Evolutionary conservation across 2,329 filamentous ascomycete genomes (phyloP).

Genomic region (Pezicula radicicola): DNA sequence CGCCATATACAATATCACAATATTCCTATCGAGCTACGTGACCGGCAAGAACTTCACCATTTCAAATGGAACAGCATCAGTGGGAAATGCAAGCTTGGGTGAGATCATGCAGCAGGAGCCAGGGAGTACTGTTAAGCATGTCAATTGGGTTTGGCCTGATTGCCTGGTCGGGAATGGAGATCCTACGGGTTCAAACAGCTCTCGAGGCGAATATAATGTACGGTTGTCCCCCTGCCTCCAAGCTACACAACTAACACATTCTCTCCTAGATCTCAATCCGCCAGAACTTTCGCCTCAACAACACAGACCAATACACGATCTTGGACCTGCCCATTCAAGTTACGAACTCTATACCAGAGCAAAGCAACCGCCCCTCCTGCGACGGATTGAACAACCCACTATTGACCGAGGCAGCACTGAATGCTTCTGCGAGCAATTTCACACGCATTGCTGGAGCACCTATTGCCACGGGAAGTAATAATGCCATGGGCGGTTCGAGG

Average conservation of each 20-base stretch:
- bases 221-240: neutral
- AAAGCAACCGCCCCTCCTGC: constrained; percentile 42
- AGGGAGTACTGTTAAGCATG: constrained; percentile 69
- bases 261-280: constrained; percentile 60
- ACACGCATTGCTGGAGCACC: constrained; percentile 23
- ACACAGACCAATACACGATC: constrained; percentile 62
- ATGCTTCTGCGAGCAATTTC: constrained; percentile 30
- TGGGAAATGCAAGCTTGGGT: constrained; percentile 51
- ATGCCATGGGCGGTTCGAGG: constrained; percentile 20
- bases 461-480: constrained; percentile 21
- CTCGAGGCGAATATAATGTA: constrained; percentile 60
- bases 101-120: constrained; percentile 62
- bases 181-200: constrained; percentile 32
- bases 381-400: constrained; percentile 49
- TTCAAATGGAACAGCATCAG: constrained; percentile 55
- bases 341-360: constrained; percentile 57
- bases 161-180: constrained; percentile 59
- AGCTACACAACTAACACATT: constrained; percentile 2
- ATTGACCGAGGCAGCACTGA: constrained; percentile 42
- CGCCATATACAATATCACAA: constrained; percentile 59
- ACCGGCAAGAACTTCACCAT: constrained; percentile 66
- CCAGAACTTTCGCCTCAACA: constrained; percentile 66
- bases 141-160: constrained; percentile 70
- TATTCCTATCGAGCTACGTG: constrained; percentile 64
- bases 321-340: constrained; percentile 69